Base-by-base conservation (phyloP, 2,329 filamentous ascomycete genomes). In the Aschersonia sp. region DNA sequence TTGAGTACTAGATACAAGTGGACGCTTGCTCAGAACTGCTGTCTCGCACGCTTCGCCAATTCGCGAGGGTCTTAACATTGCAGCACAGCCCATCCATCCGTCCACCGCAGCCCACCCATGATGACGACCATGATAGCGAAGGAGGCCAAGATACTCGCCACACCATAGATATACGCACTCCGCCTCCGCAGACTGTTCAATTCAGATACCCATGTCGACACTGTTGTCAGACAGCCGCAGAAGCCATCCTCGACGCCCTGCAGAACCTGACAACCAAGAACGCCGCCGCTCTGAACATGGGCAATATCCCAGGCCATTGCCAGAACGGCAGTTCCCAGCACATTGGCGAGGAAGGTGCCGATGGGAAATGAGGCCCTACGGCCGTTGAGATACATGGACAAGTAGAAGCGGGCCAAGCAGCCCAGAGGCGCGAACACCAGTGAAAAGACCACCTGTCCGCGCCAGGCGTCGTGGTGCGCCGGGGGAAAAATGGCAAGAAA, bases 301-400 rank as follows among this genome's bases (percentile, higher is more conserved):
- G 88, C 85, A 46, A 95, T 66, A 58, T 94, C 85, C 69, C 78
- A 94, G 31, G 80, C 76, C 73, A 88, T 81, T 10, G 78, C 89
- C 45, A 94, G 63, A 12, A 95, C 64, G 0, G 74, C 74, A 0
- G 86, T 89, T 4, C 89, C 91, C 10, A 83, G 61, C 4, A 94
- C 70, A 58, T 97, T 97, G 31, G 84, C 87, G 0, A 69, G 66
- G 56, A 96, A 95, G 0, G 91, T 97, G 2, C 91, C 91, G 0
- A 96, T 63, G 0, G 91, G 91, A 54, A 96, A 96, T 0, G 73
- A 67, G 0, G 78, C 63, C 0, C 79, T 55, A 28, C 77, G 70
- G 0, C 75, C 68, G 56, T 96, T 96, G n/a, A 95, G 73, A 30
- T 69, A 63, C 5, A 85, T 59, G 0, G 84, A 84, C 1, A 77